These are phyloP conservation scores for Thermothielavioides terrestris DNA, from an alignment of 495 filamentous ascomycete genomes.

Conservation along the genomic window DNA sequence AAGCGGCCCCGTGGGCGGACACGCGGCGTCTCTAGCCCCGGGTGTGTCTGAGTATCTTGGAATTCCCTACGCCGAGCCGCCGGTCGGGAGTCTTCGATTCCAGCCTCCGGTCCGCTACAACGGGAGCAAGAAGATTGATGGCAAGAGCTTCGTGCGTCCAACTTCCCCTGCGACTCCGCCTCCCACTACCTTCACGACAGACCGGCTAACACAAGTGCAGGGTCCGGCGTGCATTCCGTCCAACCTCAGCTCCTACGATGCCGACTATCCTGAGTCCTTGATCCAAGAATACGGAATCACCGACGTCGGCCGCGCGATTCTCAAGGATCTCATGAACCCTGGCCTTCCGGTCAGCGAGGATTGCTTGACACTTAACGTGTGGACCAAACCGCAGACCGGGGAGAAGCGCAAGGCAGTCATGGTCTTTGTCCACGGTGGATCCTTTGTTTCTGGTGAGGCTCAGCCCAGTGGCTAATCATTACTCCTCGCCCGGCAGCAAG, in stretches of 20 bases:
- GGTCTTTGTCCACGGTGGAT: constrained; percentile 24
- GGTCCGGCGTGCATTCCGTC: not conserved
- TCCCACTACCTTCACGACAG: too few relatives aligned
- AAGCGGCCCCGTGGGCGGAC: constrained; percentile 13
- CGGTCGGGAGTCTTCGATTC: constrained; percentile 42
- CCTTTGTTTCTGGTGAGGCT: constrained; percentile 27
- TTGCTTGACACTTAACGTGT: constrained; percentile 47
- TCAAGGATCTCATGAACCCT: not conserved
- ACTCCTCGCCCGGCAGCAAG: constrained; percentile 24
- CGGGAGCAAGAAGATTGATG: constrained; percentile 44
- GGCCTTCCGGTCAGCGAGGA: constrained; percentile 35
- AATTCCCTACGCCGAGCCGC: constrained; percentile 45
- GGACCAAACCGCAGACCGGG: constrained; percentile 22
- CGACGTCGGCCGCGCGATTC: not conserved
- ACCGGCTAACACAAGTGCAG: not conserved
- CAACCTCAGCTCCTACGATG: not conserved
- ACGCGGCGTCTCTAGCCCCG: not conserved
- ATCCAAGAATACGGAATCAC: constrained; percentile 1
- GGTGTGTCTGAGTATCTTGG: constrained; percentile 38
- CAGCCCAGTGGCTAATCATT: constrained; percentile 12
- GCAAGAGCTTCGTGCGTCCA: constrained; percentile 30
- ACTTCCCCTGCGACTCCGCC: too few relatives aligned
- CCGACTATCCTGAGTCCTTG: not conserved
- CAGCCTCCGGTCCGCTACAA: constrained; percentile 32
- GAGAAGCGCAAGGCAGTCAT: constrained; percentile 19